phyloP scores from a whole-genome alignment of 176 grass and related monocot species.

The Juncus inflexus region DNA sequence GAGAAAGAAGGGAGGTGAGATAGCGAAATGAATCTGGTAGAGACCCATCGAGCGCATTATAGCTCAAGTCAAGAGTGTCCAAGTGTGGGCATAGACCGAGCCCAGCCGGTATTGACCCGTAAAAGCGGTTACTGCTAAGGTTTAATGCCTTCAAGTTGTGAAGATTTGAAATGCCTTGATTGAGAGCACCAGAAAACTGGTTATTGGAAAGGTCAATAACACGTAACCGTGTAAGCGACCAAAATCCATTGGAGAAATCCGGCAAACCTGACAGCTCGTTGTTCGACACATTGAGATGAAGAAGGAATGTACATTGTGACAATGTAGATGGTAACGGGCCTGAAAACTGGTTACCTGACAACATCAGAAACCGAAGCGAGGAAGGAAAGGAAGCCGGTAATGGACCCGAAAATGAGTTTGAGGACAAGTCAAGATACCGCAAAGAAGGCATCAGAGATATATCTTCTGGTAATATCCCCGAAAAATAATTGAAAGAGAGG shows the following conservation, averaged over 20 bases:
- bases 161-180: slow-evolving; percentile 39
- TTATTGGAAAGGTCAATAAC: slow-evolving; percentile 62
- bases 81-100: slow-evolving; percentile 70
- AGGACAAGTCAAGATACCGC: slow-evolving; percentile 60
- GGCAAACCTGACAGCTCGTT: slow-evolving; percentile 67
- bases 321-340: slow-evolving; percentile 48
- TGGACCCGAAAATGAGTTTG: slow-evolving; percentile 64
- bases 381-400: slow-evolving; percentile 37
- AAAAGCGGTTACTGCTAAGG: slow-evolving; percentile 60
- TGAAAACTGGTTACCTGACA: slow-evolving; percentile 60
- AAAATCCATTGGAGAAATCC: slow-evolving; percentile 38
- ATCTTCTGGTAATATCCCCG: slow-evolving; percentile 67
- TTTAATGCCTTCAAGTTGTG: slow-evolving; percentile 66
- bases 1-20: slow-evolving; percentile 50
- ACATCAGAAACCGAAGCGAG: slow-evolving; percentile 56
- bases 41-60: slow-evolving; percentile 55
- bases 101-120: slow-evolving; percentile 40
- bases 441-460: slow-evolving; percentile 37
- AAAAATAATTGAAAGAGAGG: slow-evolving; percentile 74
- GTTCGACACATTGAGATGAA: slow-evolving; percentile 71
- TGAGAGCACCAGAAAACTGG: slow-evolving; percentile 44
- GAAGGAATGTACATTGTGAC: slow-evolving; percentile 39
- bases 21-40: slow-evolving; percentile 51
- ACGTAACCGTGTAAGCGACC: slow-evolving; percentile 53
- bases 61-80: slow-evolving; percentile 45